Conservation (phyloP, 2,329 filamentous ascomycete species). For the Alternaria consortialis region DNA sequence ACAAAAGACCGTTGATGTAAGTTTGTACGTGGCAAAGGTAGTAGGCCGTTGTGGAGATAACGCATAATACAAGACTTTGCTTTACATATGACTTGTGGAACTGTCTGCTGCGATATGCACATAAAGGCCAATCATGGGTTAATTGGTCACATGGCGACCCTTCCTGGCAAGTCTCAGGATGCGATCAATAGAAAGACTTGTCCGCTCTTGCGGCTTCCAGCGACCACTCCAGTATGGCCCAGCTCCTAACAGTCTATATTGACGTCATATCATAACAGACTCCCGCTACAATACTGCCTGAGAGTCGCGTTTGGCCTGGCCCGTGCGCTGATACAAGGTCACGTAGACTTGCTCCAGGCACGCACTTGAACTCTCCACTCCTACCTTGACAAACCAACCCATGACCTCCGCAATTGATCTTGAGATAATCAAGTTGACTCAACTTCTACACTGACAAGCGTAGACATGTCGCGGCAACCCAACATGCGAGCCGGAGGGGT, state of each 20-base stretch:
- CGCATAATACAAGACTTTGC: no score
- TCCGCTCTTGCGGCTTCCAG: not conserved
- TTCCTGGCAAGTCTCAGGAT: no score
- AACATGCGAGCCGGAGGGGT: not conserved
- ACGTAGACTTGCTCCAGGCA: not conserved
- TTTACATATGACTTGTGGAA: no score
- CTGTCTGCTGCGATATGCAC: no score
- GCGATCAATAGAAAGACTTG: no score
- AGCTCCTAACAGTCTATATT: not conserved
- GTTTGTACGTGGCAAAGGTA: no score
- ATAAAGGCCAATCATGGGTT: no score
- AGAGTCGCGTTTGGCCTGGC: not conserved
- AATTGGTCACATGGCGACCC: no score
- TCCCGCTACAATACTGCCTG: not conserved
- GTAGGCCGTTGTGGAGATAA: no score
- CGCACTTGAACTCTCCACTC: not conserved
- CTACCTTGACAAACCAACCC: not conserved
- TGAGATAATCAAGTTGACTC: not conserved
- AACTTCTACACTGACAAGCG: not conserved
- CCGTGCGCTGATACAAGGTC: constrained; percentile 2
- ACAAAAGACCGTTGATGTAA: no score
- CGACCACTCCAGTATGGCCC: not conserved
- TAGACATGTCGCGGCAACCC: not conserved
- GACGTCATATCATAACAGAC: not conserved
- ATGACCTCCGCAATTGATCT: not conserved